Evolutionary conservation across 805 yeast species (phyloP), one percentile per base, ranked within the genome.

Genomic region (Pichia rugopelliculosa): DNA sequence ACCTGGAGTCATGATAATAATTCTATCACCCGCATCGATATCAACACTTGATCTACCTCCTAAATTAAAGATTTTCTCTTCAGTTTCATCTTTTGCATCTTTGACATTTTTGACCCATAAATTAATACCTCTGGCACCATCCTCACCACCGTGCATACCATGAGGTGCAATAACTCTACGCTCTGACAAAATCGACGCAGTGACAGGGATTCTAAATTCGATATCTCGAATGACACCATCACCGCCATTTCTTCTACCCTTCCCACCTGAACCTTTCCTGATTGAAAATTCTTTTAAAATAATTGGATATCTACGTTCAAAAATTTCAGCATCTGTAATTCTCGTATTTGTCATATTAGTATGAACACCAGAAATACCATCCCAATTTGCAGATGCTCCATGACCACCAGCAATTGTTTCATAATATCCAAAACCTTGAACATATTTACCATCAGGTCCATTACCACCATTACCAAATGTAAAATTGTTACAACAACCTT

Each of bases 331-430:
- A 61, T 89, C 97, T 0, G 97, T 89, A 65, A 89, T 87, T 59
- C 96, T 74, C 2, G 97, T 89, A 65, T 89, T 89, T 24, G 96
- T 90, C 82, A 91, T 89, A 63, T 89, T 93, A 6, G 95, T 86
- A 59, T 89, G 96, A 3, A 89, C 95, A n/a, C 87, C 96, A 50
- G 83, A 76, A 44, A 82, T 84, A 40, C 96, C 96, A 56, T 84
- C 68, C 90, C 95, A 88, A 2, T 80, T 80, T 1, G 84, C 77
- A 53, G 78, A 77, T 2, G 97, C 97, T 43, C 97, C 97, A 39
- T 89, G 85, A 0, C 97, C 97, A 50, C 97, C 97, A 49, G 96
- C 93, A 51, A 90, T 88, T 0, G 97, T 90, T 62, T 89, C 96
- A 62, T 89, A 89, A 63, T 89, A 89, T 0, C 96, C 96, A 64